phyloP scores from a whole-genome alignment of 2,329 filamentous ascomycete genomes.

The Nectriaceae sp. region DNA sequence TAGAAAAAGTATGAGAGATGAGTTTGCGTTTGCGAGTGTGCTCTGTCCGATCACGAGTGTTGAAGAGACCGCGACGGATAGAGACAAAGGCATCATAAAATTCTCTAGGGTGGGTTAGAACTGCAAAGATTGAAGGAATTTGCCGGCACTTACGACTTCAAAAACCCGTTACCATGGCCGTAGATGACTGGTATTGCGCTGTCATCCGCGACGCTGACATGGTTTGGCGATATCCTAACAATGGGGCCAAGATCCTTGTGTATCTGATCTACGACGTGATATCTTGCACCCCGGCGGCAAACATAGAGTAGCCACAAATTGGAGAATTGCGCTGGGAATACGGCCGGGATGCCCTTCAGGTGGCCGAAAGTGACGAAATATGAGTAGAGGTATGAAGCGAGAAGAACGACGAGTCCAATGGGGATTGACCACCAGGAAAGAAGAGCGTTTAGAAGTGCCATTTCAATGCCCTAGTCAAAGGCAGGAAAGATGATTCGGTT shows the following conservation, averaged over 20 bases:
- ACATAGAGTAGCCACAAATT: slow-evolving; percentile 79
- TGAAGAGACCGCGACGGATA: slow-evolving; percentile 84
- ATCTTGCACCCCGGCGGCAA: slow-evolving; percentile 66
- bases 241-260: slow-evolving; percentile 79
- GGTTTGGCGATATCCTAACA: slow-evolving; percentile 81
- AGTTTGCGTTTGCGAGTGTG: slow-evolving; percentile 90
- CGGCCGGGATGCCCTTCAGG: slow-evolving; percentile 60
- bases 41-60: slow-evolving; percentile 78
- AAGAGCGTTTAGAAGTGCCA: slow-evolving; percentile 32
- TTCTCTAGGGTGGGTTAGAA: slow-evolving; percentile 51
- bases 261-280: slow-evolving; percentile 64
- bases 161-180: slow-evolving; percentile 75
- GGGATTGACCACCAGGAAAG: slow-evolving; percentile 50
- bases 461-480: no score
- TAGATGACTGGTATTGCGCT: slow-evolving; percentile 77
- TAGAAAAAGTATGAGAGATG: slow-evolving; percentile 82
- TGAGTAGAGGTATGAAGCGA: slow-evolving; percentile 58
- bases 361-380: slow-evolving; percentile 57
- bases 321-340: slow-evolving; percentile 66
- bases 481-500: no score
- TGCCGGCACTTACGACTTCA: slow-evolving; percentile 60
- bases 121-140: fast-evolving
- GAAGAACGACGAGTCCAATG: slow-evolving; percentile 47
- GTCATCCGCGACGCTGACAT: slow-evolving; percentile 79
- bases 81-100: slow-evolving; percentile 94